These are phyloP conservation scores for Monsonia emarginata DNA, from an alignment of 441 rosid genomes.

Conservation along the genomic window DNA sequence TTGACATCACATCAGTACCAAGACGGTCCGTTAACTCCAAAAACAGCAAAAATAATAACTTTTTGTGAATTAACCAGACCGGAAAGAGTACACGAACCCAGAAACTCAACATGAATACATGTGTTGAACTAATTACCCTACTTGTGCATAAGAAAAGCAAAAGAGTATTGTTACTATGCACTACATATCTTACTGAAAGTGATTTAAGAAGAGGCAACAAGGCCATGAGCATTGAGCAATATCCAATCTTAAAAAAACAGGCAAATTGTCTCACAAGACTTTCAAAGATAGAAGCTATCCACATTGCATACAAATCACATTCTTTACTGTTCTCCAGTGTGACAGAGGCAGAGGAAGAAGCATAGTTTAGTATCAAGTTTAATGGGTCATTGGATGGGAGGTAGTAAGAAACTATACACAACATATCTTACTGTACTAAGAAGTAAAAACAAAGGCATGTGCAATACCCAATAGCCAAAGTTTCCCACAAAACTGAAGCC, in stretches of 20 bases:
- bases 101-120: not conserved
- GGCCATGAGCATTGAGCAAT: not conserved
- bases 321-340: no score
- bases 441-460: no score
- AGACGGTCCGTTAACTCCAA: not conserved
- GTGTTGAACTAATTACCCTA: not conserved
- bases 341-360: no score
- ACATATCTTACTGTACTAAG: no score
- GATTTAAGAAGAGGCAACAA: not conserved
- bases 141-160: not conserved
- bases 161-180: not conserved
- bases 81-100: not conserved
- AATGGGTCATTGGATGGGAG: no score
- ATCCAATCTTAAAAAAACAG: not conserved
- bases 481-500: no score
- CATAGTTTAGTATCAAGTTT: no score
- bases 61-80: not conserved
- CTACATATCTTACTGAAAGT: not conserved
- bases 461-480: no score
- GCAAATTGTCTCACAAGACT: not conserved
- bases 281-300: not conserved
- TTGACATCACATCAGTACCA: not conserved
- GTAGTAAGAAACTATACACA: no score
- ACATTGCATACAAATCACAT: not conserved
- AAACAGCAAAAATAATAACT: not conserved